Conservation (phyloP, 1,139 yeast genomes). For the Pichia kudriavzevii region DNA sequence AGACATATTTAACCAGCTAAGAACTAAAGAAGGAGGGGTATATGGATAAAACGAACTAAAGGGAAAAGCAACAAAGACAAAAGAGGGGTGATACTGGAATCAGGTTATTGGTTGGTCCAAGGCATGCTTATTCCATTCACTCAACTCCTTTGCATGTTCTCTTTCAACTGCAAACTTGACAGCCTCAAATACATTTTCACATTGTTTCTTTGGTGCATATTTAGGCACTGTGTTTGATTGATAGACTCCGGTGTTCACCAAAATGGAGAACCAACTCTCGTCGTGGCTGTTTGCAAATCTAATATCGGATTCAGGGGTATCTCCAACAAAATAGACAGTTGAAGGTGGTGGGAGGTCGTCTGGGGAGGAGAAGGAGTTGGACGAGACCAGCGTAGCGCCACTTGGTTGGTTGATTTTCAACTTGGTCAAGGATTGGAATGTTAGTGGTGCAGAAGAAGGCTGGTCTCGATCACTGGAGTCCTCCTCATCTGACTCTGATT, state of each 20-base stretch:
- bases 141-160: constrained; percentile 62
- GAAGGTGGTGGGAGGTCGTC: constrained; percentile 70
- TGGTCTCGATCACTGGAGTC: constrained; percentile 31
- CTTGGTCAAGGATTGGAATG: constrained; percentile 33
- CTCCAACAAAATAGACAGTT: constrained; percentile 83
- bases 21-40: no score
- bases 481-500: constrained; percentile 28
- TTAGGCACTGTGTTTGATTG: constrained; percentile 73
- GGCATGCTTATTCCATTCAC: constrained; percentile 50
- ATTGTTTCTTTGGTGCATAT: constrained; percentile 66
- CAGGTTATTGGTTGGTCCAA: constrained; percentile 12
- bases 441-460: constrained; percentile 20
- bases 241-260: constrained; percentile 83
- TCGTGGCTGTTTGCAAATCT: constrained; percentile 84
- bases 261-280: constrained; percentile 72
- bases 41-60: no score
- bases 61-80: no score
- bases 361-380: constrained; percentile 3
- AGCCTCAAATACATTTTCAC: constrained; percentile 71
- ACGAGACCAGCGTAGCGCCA: no score
- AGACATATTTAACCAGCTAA: no score
- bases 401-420: constrained; percentile 25
- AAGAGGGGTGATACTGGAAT: not conserved
- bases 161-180: constrained; percentile 77
- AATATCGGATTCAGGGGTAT: constrained; percentile 87